Evolutionary conservation across 345 rosid species (phyloP), one percentile per base, ranked within the genome.

Genomic region (Passiflora organensis): DNA sequence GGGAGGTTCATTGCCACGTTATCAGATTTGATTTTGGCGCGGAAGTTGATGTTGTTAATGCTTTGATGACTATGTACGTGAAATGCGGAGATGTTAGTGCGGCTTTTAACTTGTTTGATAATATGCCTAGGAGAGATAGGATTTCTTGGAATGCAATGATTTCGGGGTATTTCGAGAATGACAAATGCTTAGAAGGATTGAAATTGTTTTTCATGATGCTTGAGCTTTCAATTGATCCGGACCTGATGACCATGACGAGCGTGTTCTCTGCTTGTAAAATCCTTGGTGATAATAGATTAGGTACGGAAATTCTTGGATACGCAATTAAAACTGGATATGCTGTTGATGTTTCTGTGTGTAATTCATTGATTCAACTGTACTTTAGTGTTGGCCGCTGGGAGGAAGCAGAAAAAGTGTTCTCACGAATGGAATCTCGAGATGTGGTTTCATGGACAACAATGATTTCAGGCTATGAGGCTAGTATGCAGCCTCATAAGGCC

Each of bases 141-240:
- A 91, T 91, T 64, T 87, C 97, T 6, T 88, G 95, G 93, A 91
- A 88, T 79, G 98, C 95, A 0, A 88, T 88, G 76, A 91, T 86
- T 57, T 81, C 91, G 0, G 98, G 98, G 36, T 82, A 76, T 60
- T 81, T 91, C 44, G 90, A 88, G 83, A 91, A 91, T 51, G 80
- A 70, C 22, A 75, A 82, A 56, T 82, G 81, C 58, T 50, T 72
- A 28, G 76, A 78, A 71, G 96, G 96, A 49, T 60, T 91, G 60
- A 45, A 75, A 59, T 72, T 84, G 62, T 91, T 91, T 56, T 69
- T 78, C 58, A 53, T 32, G 62, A 84, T 88, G 98, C 83, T 77
- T 36, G 87, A 74, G 38, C 69, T 69, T 54, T 77, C 81, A 1
- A 56, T 86, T 70, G 85, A 79, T 52, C 96, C 95, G 2, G 93